Conservation (phyloP, 768 basidiomycete species). For the Phylloporus scabripes region DNA sequence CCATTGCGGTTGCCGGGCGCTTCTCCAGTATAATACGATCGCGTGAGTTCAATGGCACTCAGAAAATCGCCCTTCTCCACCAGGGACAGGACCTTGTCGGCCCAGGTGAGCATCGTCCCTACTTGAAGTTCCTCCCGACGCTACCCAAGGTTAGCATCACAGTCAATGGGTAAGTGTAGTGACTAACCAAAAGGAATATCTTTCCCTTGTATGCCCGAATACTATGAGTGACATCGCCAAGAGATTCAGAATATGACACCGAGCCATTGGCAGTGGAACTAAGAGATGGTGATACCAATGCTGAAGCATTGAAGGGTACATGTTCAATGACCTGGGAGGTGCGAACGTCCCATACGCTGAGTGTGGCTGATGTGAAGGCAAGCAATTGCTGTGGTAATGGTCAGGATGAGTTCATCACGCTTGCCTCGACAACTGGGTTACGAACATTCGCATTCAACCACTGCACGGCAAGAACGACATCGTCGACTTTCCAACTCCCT, state of each 20-base stretch:
- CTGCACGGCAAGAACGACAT: conserved; percentile 65
- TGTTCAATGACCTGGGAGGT: conserved; percentile 56
- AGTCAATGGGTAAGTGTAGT: neutral
- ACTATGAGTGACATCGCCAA: conserved; percentile 59
- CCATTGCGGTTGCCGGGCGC: conserved; percentile 85
- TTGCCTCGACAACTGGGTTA: conserved; percentile 27
- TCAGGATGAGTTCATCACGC: neutral
- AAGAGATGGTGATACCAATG: conserved; percentile 51
- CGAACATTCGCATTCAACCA: conserved; percentile 89
- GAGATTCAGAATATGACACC: conserved; percentile 43
- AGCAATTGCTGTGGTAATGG: conserved; percentile 55
- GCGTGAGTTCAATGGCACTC: conserved; percentile 79
- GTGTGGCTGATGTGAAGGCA: conserved; percentile 46
- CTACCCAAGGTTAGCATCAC: conserved; percentile 33
- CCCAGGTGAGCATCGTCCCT: conserved; percentile 90
- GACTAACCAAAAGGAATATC: conserved; percentile 78
- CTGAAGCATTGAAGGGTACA: conserved; percentile 50
- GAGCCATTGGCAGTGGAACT: conserved; percentile 42
- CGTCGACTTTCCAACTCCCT: conserved; percentile 55
- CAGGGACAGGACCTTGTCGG: conserved; percentile 79
- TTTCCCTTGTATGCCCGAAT: conserved; percentile 84
- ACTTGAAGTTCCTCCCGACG: conserved; percentile 63
- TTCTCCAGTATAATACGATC: conserved; percentile 73
- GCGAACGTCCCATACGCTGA: conserved; percentile 69
- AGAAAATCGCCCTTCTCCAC: conserved; percentile 88